Base-by-base conservation (phyloP, 176 grass and related monocot species). In the Phoenix roebelenii region DNA sequence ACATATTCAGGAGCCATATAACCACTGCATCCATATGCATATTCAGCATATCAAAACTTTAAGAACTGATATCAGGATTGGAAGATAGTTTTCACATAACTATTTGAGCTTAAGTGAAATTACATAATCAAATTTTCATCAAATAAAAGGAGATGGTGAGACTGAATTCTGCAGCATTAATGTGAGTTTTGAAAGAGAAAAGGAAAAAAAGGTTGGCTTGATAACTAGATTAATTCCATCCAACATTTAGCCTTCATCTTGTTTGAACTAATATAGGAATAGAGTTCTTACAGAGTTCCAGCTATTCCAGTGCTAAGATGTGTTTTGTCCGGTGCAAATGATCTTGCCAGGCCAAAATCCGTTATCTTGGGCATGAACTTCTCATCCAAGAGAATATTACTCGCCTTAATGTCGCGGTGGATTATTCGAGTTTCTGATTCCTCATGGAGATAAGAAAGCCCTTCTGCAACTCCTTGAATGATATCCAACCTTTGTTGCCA, bases 1-100 rank as follows among this genome's bases (percentile, higher is more conserved):
- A 95, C 52, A 58, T 88, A 95, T 74, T 95, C 85, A 68, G 89
- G 89, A 73, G 89, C 85, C 84, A 95, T 82, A 70, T 95, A 95
- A 60, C 89, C 89, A 73, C 89, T 94, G 78, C 73, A 85, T 52
- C 4, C 76, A 84, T 64, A 44, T 12, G 10, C 35, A 44, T 44
- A 44, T 44, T 44, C 35, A 44, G 35, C 35, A 44, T 44, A 44
- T 44, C 7, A 44, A 10, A 44, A 44, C 9, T 44, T 44, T 39
- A 12, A 39, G 35, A 44, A 44, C 5, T 44, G 6, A 14, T 12
- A 44, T 44, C 35, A 44, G 35, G 1, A 12, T 12, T 44, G 35
- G 35, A 44, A 44, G 35, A 44, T 3, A 9, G 35, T 12, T 44
- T 44, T 44, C 7, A 44, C 9, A 12, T 12, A 44, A 44, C 35